Evolutionary conservation across 106 monocot genomes (phyloP), one percentile per base, ranked within the genome.

Genomic region (Dioscorea alata): DNA sequence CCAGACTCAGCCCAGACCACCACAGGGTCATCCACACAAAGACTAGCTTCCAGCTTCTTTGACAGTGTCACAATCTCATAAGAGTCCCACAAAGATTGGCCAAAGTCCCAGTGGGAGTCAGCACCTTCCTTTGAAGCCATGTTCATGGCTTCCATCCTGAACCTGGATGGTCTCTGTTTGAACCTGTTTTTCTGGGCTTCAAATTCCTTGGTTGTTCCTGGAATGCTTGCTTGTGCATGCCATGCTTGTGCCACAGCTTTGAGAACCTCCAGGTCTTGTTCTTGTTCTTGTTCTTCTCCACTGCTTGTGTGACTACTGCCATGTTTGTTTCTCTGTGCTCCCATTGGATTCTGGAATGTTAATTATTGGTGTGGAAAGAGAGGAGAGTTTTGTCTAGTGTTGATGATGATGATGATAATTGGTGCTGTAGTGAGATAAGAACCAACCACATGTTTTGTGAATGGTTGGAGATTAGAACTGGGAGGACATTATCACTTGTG

Each of bases 221-320:
- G 72, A 58, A 81, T 74, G 72, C 71, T 76, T 51, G 74, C 59
- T 60, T 79, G 90, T 13, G 78, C 74, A 48, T 79, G 86, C 86
- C 86, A 90, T 21, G 83, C 86, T 52, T 90, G 90, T 1, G 83
- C 90, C 49, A 77, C 83, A 6, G 90, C 83, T 60, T 86, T 86
- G 50, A 86, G 83, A 32, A 90, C 68, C 64, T 90, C 78, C 17
- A 85, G 13, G 20, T 74, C 75, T 19, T 65, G 71, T 8, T 48
- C 71, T 16, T 42, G 6, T 42, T 42, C 42, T 8, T 42, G 42
- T 42, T 42, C 28, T 42, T 42, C 42, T 42, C 42, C 10, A 42
- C 42, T 42, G 42, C 28, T 28, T 28, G 28, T 28, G 5, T 42
- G 42, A 8, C 42, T 42, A 42, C 42, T 42, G 9, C 42, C 42